Conservation (phyloP, 768 basidiomycete species). For the Mycena indigotica region DNA sequence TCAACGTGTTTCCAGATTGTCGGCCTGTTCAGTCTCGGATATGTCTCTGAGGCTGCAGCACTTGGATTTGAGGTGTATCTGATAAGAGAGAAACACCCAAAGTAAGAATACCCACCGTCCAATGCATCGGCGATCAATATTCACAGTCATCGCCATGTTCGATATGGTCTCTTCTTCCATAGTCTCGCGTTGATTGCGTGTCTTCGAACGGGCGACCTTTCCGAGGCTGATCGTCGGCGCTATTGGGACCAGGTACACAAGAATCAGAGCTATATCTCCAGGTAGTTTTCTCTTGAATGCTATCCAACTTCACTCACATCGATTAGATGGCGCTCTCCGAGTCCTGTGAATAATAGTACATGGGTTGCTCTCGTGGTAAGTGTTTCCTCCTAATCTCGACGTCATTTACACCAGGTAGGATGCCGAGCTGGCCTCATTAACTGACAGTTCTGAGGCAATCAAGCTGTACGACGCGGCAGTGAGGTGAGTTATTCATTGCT, state of each 20-base stretch:
- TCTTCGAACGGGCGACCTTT: constrained; percentile 47
- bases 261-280: constrained; percentile 65
- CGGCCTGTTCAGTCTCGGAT: constrained; percentile 65
- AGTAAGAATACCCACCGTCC: too few relatives aligned
- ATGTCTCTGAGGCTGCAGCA: constrained; percentile 55
- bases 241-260: constrained; percentile 60
- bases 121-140: too few relatives aligned
- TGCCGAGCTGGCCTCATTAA: constrained; percentile 66
- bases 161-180: constrained; percentile 71
- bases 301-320: constrained; percentile 3
- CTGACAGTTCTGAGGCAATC: constrained; percentile 58
- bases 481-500: constrained; percentile 41
- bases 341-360: constrained; percentile 66
- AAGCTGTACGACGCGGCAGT: constrained; percentile 71
- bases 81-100: constrained; percentile 61
- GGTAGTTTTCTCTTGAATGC: constrained; percentile 27
- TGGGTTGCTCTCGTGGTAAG: constrained; percentile 72
- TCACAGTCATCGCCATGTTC: constrained; percentile 64
- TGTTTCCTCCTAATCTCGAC: constrained; percentile 2
- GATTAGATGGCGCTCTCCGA: constrained; percentile 66
- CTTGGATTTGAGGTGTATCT: constrained; percentile 67
- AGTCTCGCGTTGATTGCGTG: constrained; percentile 66
- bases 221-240: constrained; percentile 34
- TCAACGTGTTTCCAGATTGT: constrained; percentile 46
- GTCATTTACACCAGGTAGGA: constrained; percentile 44